A percentile compares a stretch with the other conserved stretches of the same genome.
phyloP scores from a whole-genome alignment of 2,329 filamentous ascomycete species.

The Fusarium sp. region DNA sequence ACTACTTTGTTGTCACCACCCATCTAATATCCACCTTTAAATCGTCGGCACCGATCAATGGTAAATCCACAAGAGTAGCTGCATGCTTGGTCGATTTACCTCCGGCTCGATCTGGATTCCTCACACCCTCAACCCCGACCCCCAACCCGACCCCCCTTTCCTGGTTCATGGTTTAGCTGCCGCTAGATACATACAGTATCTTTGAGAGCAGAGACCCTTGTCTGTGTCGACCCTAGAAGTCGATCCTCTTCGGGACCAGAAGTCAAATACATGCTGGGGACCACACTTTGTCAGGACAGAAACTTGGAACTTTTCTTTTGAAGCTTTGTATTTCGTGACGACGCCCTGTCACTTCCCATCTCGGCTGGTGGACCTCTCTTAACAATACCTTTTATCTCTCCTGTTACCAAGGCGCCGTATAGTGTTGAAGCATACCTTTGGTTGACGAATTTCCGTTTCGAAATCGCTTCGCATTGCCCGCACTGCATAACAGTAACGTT shows the following conservation, averaged over 20 bases:
- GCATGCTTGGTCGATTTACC: slow-evolving; percentile 41
- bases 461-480: slow-evolving; percentile 10
- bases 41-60: slow-evolving; percentile 45
- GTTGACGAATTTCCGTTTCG: slow-evolving; percentile 3
- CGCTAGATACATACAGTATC: slow-evolving; percentile 44
- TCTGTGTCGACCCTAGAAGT: slow-evolving; percentile 43
- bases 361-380: background rate
- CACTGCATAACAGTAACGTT: background rate
- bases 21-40: slow-evolving; percentile 48
- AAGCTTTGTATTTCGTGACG: slow-evolving; percentile 14
- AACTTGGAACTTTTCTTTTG: slow-evolving; percentile 20
- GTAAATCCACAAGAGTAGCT: slow-evolving; percentile 43
- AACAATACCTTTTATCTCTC: background rate
- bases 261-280: slow-evolving; percentile 48
- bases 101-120: slow-evolving; percentile 39
- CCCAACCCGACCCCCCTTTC: slow-evolving; percentile 36
- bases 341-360: background rate
- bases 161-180: slow-evolving; percentile 47
- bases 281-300: slow-evolving; percentile 37
- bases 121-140: slow-evolving; percentile 30
- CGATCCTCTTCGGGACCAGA: slow-evolving; percentile 45
- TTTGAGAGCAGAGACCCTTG: slow-evolving; percentile 46
- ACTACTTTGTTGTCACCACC: slow-evolving; percentile 44
- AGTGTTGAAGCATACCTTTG: background rate
- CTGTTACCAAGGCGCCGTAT: background rate